phyloP scores from a whole-genome alignment of 192 early-diverging fungal genomes.

The Geranomyces michiganensis region DNA sequence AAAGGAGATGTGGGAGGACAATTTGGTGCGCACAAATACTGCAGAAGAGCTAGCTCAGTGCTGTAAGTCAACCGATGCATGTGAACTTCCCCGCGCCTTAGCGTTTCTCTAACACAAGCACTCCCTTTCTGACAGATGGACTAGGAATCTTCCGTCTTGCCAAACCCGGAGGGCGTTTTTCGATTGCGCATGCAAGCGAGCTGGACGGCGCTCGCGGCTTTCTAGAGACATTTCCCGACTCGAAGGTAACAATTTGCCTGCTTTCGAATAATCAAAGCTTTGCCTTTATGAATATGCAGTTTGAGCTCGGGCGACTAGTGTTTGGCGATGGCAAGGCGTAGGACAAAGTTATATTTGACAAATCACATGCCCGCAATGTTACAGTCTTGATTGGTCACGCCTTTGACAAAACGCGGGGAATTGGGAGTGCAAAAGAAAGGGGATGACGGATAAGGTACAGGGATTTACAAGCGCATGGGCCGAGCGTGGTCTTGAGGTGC shows the following conservation, averaged over 20 bases:
- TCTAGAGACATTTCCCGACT: background rate
- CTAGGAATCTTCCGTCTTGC: background rate
- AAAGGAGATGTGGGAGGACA: background rate
- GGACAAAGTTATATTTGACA: too few relatives aligned
- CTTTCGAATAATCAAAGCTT: conserved; percentile 6
- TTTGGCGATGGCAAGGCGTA: background rate
- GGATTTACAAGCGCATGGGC: too few relatives aligned
- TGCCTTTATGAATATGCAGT: conserved; percentile 8
- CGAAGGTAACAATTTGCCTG: background rate
- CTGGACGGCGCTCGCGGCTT: conserved; percentile 5
- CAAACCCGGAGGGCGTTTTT: background rate
- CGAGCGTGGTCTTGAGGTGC: too few relatives aligned
- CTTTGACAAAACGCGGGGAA: too few relatives aligned
- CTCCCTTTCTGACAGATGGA: too few relatives aligned
- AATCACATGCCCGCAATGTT: too few relatives aligned
- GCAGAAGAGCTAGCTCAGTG: background rate
- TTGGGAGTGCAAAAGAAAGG: too few relatives aligned
- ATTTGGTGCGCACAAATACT: background rate
- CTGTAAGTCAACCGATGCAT: background rate
- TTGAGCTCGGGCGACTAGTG: background rate
- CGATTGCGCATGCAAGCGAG: conserved; percentile 9
- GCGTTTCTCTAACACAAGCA: background rate
- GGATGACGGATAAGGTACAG: too few relatives aligned
- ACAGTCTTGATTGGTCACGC: too few relatives aligned
- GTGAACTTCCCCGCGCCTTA: too few relatives aligned